phyloP scores from a whole-genome alignment of 352 stramenopile species.

The Globisporangium orthogonon region DNA sequence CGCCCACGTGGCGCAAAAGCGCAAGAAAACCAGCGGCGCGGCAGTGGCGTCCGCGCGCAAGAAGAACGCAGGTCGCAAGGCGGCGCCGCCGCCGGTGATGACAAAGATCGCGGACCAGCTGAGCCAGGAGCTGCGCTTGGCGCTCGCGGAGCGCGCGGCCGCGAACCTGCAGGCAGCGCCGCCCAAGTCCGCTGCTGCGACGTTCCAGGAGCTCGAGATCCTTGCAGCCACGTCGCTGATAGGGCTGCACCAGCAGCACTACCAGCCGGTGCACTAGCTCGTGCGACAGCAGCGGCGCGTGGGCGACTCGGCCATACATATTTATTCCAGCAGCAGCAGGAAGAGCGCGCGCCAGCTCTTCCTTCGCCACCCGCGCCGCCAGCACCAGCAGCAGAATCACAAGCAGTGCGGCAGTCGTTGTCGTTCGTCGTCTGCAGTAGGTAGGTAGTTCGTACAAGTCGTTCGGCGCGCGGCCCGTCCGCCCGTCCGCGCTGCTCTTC shows the following conservation, averaged over 20 bases:
- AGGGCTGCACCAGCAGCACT: conserved; percentile 62
- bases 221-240: conserved; percentile 69
- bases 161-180: conserved; percentile 8
- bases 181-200: conserved; percentile 8
- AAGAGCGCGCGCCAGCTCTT: not conserved
- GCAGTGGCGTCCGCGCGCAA: conserved; percentile 16
- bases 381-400: too few relatives aligned
- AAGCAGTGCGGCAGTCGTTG: too few relatives aligned
- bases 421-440: too few relatives aligned
- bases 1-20: conserved; percentile 19
- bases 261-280: conserved; percentile 64
- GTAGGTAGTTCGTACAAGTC: too few relatives aligned
- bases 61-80: conserved; percentile 14
- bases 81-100: conserved; percentile 1
- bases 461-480: too few relatives aligned
- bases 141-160: conserved; percentile 12
- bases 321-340: conserved; percentile 10
- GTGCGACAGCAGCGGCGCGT: too few relatives aligned
- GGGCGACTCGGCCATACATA: too few relatives aligned
- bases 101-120: conserved; percentile 22
- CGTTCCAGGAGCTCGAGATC: conserved; percentile 72
- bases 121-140: conserved; percentile 31
- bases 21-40: conserved; percentile 29
- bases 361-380: too few relatives aligned
- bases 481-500: too few relatives aligned